Evolutionary conservation across 345 rosid species (phyloP).

Genomic region (Nephelium lappaceum): DNA sequence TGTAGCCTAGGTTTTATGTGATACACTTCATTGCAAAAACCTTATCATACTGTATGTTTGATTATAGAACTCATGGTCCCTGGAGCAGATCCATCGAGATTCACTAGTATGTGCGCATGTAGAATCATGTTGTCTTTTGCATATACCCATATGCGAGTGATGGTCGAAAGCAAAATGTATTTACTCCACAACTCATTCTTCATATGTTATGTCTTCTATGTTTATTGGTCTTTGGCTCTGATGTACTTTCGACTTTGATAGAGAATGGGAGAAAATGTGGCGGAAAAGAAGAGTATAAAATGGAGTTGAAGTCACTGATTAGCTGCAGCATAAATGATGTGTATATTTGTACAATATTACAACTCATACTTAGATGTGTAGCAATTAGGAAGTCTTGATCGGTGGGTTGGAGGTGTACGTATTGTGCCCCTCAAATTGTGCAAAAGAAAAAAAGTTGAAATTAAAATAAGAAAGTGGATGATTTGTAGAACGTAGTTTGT

Average conservation of each 20-base stretch:
- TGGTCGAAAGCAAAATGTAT: not conserved
- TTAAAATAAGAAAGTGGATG: too few species aligned
- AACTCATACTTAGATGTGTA: not conserved
- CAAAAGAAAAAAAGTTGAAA: not conserved
- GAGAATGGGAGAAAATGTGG: not conserved
- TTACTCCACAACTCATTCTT: not conserved
- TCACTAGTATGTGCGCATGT: constrained; percentile 26
- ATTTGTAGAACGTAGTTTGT: too few species aligned
- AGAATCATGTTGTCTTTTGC: not conserved
- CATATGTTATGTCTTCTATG: not conserved
- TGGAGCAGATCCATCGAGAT: not conserved
- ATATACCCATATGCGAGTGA: not conserved
- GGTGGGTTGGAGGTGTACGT: not conserved
- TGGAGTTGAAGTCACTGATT: not conserved
- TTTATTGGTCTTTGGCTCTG: not conserved
- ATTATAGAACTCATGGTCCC: constrained; percentile 16
- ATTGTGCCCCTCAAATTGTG: too few species aligned
- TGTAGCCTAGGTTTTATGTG: not conserved
- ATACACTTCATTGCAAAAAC: too few species aligned
- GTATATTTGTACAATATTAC: not conserved
- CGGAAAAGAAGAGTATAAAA: not conserved
- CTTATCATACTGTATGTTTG: not conserved
- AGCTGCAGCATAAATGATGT: not conserved
- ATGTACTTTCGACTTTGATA: not conserved
- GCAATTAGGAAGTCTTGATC: not conserved